These are phyloP conservation scores for Xylaria sp. DNA, from an alignment of 2,329 filamentous ascomycete genomes.

Conservation along the genomic window DNA sequence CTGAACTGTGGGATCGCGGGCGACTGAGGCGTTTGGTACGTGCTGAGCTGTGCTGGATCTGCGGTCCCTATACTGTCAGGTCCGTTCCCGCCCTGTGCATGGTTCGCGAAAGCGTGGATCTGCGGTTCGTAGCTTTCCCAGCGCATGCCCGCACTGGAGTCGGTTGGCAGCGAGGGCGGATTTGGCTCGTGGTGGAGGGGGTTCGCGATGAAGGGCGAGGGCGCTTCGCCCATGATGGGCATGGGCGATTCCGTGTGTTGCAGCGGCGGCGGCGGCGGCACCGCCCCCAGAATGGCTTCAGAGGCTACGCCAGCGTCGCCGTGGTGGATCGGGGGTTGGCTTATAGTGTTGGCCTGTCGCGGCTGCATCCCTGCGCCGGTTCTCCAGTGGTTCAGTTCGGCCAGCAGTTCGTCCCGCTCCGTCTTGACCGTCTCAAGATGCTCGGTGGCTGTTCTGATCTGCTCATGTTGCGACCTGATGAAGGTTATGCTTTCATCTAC, in stretches of 20 bases:
- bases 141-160: conserved; percentile 23
- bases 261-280: conserved; percentile 26
- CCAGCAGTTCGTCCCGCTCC: conserved; percentile 42
- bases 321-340: conserved; percentile 20
- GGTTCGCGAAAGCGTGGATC: conserved; percentile 32
- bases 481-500: conserved; percentile 52
- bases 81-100: conserved; percentile 21
- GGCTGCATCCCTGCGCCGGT: conserved; percentile 40
- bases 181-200: conserved; percentile 30
- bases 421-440: conserved; percentile 34
- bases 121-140: conserved; percentile 36
- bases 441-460: conserved; percentile 36
- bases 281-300: conserved; percentile 24
- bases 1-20: conserved; percentile 27
- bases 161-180: conserved; percentile 17
- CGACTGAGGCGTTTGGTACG: conserved; percentile 28
- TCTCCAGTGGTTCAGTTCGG: conserved; percentile 43
- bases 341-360: conserved; percentile 31
- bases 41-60: conserved; percentile 17
- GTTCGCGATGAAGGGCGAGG: conserved; percentile 27
- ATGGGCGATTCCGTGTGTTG: conserved; percentile 28
- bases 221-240: conserved; percentile 26
- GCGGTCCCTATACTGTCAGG: conserved; percentile 21
- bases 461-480: conserved; percentile 44
- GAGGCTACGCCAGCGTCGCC: conserved; percentile 19